These are phyloP conservation scores for Rhizoclosmatium sp. DNA, from an alignment of 192 early-diverging fungal genomes.

Conservation along the genomic window DNA sequence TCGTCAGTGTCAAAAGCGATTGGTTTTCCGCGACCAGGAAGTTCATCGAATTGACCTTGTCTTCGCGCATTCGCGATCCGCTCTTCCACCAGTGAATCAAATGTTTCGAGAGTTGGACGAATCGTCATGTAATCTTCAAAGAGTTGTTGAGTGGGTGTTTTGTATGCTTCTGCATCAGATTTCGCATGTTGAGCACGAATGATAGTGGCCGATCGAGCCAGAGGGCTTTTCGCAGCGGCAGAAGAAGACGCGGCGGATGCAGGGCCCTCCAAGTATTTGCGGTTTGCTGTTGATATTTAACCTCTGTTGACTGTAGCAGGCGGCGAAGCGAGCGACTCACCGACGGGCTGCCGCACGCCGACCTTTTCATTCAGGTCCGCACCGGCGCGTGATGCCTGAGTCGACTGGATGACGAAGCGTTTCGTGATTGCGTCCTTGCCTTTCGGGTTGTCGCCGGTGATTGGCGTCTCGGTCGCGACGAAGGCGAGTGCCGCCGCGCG, in stretches of 20 bases:
- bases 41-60: constrained; percentile 49
- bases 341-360: neutral
- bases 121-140: constrained; percentile 49
- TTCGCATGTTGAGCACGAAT: constrained; percentile 21
- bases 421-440: constrained; percentile 12
- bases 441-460: neutral
- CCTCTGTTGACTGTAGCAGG: too few species aligned
- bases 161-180: constrained; percentile 39
- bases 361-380: neutral
- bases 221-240: constrained; percentile 1
- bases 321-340: too few species aligned
- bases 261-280: constrained; percentile 3
- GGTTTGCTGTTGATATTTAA: neutral
- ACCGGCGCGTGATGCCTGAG: neutral
- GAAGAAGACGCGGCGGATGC: neutral
- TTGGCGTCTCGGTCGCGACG: constrained; percentile 2
- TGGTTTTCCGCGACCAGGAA: constrained; percentile 47
- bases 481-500: constrained; percentile 10
- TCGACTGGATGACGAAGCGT: constrained; percentile 10
- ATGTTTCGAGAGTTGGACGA: constrained; percentile 41
- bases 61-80: constrained; percentile 45
- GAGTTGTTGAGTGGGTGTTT: constrained; percentile 45
- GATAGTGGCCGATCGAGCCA: neutral
- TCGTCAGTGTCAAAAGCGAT: constrained; percentile 44
- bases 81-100: constrained; percentile 48